Evolutionary conservation across 208 protist species (phyloP), one percentile per base, ranked within the genome.

Genomic region (Tetramitus jugosus): DNA sequence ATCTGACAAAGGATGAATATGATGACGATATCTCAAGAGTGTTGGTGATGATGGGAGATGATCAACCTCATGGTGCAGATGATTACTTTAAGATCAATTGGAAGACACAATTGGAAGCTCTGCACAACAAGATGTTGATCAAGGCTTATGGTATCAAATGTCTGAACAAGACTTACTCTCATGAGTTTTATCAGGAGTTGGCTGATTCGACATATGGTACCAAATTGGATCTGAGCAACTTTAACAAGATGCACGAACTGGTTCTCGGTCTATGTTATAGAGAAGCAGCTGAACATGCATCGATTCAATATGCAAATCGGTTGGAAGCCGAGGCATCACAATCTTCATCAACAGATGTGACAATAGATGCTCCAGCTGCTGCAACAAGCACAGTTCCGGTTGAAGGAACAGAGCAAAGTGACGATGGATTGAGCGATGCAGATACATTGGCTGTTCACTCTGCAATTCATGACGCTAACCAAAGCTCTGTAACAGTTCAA

Each of bases 31-130:
- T 29, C 3, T 10, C 26, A 46, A 72, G 42, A 53, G 3, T 3
- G 31, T 10, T 72, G 2, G 65, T 72, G 6, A 26, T 72, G 26
- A 72, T 72, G 20, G 65, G 65, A 29, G 65, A 72, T 53, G 65
- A 46, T 20, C 14, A 37, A 2, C 65, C 65, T 7, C 65, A 72
- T 31, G 23, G 1, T 17, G 13, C 37, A 37, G n/a, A 49, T 31
- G 42, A 45, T 53, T 46, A 72, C 23, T 53, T 72, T 3, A 72
- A 72, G n/a, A 72, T 72, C 14, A n/a, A 72, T 33, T 72, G 40
- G 40, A 49, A 35, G 17, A 23, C 26, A 53, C 40, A 72, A 35
- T 29, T 26, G 14, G 1, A 29, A 3, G n/a, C 7, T 2, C 40
- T 53, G 10, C 26, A 39, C 4, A 35, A 53, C 35, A 42, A 72